Conservation (phyloP, 345 rosid species). For the rapeseed (Brassica napus) region DNA sequence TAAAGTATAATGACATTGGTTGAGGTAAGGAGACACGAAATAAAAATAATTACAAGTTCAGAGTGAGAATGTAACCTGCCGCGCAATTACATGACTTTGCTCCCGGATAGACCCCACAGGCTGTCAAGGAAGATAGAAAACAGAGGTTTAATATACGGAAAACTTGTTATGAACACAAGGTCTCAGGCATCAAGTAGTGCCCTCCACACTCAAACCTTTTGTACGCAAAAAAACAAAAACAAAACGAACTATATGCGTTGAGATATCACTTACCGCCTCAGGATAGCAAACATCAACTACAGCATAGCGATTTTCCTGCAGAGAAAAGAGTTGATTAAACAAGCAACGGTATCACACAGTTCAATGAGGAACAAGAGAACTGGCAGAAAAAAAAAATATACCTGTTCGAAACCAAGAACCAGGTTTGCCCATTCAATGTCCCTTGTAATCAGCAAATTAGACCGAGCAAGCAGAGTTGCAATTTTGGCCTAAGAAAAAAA, state of each 20-base stretch:
- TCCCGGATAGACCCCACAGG: constrained; percentile 90
- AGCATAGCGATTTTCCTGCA: constrained; percentile 92
- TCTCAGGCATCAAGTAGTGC: not conserved
- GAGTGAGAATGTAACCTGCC: constrained; percentile 58
- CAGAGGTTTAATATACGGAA: not conserved
- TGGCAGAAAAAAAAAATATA: constrained; percentile 22
- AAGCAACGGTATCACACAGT: not conserved
- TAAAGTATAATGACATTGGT: not conserved
- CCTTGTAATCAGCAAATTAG: constrained; percentile 91
- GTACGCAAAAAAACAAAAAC: no score
- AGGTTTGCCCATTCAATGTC: constrained; percentile 98
- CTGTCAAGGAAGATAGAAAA: constrained; percentile 44
- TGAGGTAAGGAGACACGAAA: not conserved
- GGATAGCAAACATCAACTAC: constrained; percentile 89
- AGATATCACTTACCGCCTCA: constrained; percentile 64
- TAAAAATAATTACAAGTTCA: not conserved
- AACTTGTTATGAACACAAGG: constrained; percentile 15
- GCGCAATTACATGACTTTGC: constrained; percentile 72
- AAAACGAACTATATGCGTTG: no score
- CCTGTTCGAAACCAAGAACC: constrained; percentile 97
- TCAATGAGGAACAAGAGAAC: not conserved
- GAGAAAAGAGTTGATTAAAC: no score
- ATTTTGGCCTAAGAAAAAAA: constrained; percentile 56
- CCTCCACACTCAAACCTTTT: constrained; percentile 5
- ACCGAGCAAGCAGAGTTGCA: constrained; percentile 89